These are phyloP conservation scores for Platanthera zijinensis DNA, from an alignment of 106 monocot genomes.

Conservation along the genomic window DNA sequence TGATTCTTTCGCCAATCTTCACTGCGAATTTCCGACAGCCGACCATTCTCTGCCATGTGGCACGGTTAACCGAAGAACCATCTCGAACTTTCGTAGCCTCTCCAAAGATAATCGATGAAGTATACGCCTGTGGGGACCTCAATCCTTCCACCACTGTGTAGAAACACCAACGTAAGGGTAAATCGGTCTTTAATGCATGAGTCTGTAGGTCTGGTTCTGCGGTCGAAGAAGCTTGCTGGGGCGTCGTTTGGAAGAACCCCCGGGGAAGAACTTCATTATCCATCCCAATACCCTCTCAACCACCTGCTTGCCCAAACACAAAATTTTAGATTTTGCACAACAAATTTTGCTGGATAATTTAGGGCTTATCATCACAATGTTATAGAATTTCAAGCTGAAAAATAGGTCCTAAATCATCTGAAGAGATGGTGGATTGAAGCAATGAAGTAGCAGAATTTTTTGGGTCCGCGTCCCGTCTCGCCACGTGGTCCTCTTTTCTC, in stretches of 20 bases:
- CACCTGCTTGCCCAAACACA: conserved; percentile 35
- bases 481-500: no score
- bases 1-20: background rate
- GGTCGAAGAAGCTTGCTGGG: conserved; percentile 75
- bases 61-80: background rate
- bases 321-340: background rate
- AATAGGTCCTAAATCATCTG: no score
- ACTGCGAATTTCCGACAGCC: background rate
- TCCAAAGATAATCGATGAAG: background rate
- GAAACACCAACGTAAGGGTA: background rate
- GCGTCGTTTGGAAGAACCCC: conserved; percentile 81
- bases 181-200: background rate
- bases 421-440: no score
- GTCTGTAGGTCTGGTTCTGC: background rate
- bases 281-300: conserved; percentile 93
- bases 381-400: no score
- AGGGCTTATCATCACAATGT: no score
- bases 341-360: no score
- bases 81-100: background rate
- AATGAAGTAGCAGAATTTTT: no score
- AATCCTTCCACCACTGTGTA: background rate
- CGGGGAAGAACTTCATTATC: conserved; percentile 98
- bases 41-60: no score
- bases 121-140: background rate
- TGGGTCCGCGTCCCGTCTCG: no score